phyloP scores from a whole-genome alignment of 805 yeast species.

The Wickerhamiella nectarea region DNA sequence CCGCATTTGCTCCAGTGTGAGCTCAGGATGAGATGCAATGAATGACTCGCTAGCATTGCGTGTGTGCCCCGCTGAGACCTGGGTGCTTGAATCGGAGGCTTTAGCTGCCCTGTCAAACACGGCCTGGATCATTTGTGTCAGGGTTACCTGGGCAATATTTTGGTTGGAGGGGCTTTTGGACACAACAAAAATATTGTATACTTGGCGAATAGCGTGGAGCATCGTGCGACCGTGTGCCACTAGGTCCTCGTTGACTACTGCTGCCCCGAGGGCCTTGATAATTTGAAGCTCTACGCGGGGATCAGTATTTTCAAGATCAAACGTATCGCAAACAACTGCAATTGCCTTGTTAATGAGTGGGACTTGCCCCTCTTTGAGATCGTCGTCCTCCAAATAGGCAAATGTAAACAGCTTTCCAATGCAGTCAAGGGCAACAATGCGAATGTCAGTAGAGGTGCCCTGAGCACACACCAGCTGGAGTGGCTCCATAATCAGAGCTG shows the following conservation, averaged over 20 bases:
- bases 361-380: slow-evolving; percentile 30
- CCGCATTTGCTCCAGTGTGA: slow-evolving; percentile 19
- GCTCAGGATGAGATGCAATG: slow-evolving; percentile 8
- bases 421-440: slow-evolving; percentile 66
- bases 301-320: slow-evolving; percentile 86
- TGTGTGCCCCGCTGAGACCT: background rate
- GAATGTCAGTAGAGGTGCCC: slow-evolving; percentile 47
- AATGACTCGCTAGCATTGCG: background rate
- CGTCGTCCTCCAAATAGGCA: slow-evolving; percentile 44
- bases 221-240: slow-evolving; percentile 85
- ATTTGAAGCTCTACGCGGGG: slow-evolving; percentile 83
- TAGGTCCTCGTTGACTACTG: slow-evolving; percentile 63
- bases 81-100: background rate
- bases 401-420: slow-evolving; percentile 82
- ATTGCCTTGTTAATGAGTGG: slow-evolving; percentile 69
- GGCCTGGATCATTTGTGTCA: slow-evolving; percentile 78
- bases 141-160: slow-evolving; percentile 86
- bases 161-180: slow-evolving; percentile 75
- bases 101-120: slow-evolving; percentile 52
- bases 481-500: slow-evolving; percentile 59
- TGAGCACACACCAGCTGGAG: slow-evolving; percentile 58
- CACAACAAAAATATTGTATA: slow-evolving; percentile 79
- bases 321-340: slow-evolving; percentile 69
- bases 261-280: slow-evolving; percentile 79
- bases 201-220: slow-evolving; percentile 81